Evolutionary conservation across 495 filamentous ascomycete species (phyloP), one percentile per base, ranked within the genome.

Genomic region (Physcia stellaris): DNA sequence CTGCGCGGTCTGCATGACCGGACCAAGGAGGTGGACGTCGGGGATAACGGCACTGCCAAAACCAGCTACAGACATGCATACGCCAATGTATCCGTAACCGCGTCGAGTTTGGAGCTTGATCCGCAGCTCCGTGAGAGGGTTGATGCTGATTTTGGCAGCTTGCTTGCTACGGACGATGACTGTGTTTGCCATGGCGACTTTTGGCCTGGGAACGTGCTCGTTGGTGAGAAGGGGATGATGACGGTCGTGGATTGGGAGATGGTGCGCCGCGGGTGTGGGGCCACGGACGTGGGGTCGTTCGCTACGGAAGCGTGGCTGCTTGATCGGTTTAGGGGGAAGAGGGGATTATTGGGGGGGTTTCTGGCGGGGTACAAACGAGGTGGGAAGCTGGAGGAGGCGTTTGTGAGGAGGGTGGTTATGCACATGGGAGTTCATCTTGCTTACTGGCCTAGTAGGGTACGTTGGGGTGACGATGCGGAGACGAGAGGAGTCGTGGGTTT

Each of bases 221-320:
- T 43, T 11, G 12, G 52, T 26, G 30, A 39, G 27, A 26, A 24
- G 19, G 35, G 23, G 9, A 24, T 27, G 10, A 26, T 59, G 20
- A 59, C 40, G 7, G 40, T 62, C 24, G 50, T 59, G 17, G 59
- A 62, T 33, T 62, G 54, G 59, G 56, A 61, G 43, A 56, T 60
- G 37, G 43, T 45, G 19, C 40, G 59, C 6, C 41, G 54, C 19
- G 59, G 59, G 1, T 45, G 34, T 23, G 48, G 49, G 17, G 59
- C 54, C 11, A 57, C 51, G 24, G 59, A 62, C 40, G 45, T 61
- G 6, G 59, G 44, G 18, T 59, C 58, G 28, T 62, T 62, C 35
- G 52, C 53, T 6, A 55, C 56, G 10, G 59, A 60, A 39, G 54
- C 59, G 11, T 58, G 43, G 16, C 42, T 60, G 12, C 37, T 62